Conservation (phyloP, 768 basidiomycete species). For the Mycena floridula region DNA sequence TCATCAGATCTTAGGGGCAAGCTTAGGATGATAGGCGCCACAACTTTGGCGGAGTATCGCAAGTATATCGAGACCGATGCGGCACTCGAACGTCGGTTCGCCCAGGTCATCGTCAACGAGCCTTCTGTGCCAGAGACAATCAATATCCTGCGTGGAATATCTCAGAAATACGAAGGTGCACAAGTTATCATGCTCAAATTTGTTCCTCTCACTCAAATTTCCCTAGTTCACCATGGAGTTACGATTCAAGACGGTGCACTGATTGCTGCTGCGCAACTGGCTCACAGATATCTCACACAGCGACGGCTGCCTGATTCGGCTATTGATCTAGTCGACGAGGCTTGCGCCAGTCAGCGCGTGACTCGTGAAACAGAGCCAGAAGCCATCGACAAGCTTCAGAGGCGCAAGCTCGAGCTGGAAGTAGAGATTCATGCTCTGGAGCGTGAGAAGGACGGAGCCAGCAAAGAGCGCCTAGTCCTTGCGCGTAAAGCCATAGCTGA, state of each 20-base stretch:
- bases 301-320: conserved; percentile 79
- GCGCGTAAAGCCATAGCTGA: conserved; percentile 78
- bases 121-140: conserved; percentile 87
- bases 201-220: conserved; percentile 58
- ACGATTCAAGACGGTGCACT: conserved; percentile 84
- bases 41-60: conserved; percentile 86
- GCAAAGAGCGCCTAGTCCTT: conserved; percentile 70
- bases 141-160: conserved; percentile 88
- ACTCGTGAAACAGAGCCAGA: conserved; percentile 94
- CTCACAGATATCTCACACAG: conserved; percentile 87
- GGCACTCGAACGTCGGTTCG: conserved; percentile 86
- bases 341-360: conserved; percentile 85
- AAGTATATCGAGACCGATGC: conserved; percentile 93
- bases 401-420: conserved; percentile 84
- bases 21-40: conserved; percentile 76
- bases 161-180: conserved; percentile 89
- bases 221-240: conserved; percentile 89
- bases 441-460: conserved; percentile 85
- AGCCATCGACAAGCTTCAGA: conserved; percentile 85
- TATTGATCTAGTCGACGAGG: conserved; percentile 90
- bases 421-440: conserved; percentile 94
- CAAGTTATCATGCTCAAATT: conserved; percentile 3
- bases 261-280: conserved; percentile 85
- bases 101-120: conserved; percentile 91
- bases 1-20: too few relatives aligned